phyloP scores from a whole-genome alignment of 176 grass and related monocot species.

The Poa annua region DNA sequence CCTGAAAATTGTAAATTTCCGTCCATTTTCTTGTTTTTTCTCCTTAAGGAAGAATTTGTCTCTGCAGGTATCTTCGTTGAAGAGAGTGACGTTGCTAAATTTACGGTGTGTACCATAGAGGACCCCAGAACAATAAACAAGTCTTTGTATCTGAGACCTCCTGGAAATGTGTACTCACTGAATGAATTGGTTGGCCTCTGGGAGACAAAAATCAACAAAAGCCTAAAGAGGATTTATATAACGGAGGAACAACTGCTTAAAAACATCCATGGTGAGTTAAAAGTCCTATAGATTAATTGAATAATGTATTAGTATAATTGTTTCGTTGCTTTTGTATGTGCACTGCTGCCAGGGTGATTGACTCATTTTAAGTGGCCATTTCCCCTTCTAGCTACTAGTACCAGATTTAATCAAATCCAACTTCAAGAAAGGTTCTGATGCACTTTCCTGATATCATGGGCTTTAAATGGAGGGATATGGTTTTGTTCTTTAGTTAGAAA shows the following conservation, averaged over 20 bases:
- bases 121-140: constrained; percentile 85
- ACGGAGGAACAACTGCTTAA: constrained; percentile 77
- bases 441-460: constrained; percentile 4
- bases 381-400: neutral
- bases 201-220: constrained; percentile 71
- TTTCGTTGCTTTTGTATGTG: constrained; percentile 39
- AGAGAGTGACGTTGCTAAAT: constrained; percentile 76
- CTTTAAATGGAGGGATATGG: constrained; percentile 8
- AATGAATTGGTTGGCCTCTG: constrained; percentile 77
- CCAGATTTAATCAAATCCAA: constrained; percentile 20
- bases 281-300: constrained; percentile 8
- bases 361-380: neutral
- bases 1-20: neutral
- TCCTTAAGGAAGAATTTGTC: constrained; percentile 30
- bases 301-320: neutral
- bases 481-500: constrained; percentile 1
- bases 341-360: neutral
- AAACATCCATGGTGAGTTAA: constrained; percentile 63
- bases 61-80: constrained; percentile 75
- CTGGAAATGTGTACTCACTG: constrained; percentile 70
- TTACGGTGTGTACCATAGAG: constrained; percentile 73
- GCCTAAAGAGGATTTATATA: constrained; percentile 54
- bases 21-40: constrained; percentile 17
- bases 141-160: constrained; percentile 74
- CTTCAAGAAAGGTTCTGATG: constrained; percentile 12